A percentile compares a stretch with the other conserved stretches of the same genome.
Conservation (phyloP, 2,329 filamentous ascomycete species). For the Ustulina deusta region DNA sequence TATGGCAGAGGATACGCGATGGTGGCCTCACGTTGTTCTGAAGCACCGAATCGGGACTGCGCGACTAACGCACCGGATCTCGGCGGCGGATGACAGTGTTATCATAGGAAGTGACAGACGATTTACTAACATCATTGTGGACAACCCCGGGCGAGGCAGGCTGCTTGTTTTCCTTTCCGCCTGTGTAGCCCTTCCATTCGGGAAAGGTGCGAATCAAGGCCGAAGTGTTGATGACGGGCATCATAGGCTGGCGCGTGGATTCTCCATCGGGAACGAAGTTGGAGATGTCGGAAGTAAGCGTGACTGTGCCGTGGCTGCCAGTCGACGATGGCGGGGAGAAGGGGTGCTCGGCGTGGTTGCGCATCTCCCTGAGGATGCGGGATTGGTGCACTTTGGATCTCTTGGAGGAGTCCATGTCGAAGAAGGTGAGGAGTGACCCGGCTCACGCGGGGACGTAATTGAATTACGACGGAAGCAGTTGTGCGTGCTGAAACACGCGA, state of each 20-base stretch:
- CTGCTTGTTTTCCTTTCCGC: conserved; percentile 53
- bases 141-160: conserved; percentile 48
- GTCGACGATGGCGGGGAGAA: conserved; percentile 70
- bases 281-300: conserved; percentile 66
- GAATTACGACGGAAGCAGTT: conserved; percentile 15
- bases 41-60: conserved; percentile 27
- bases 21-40: conserved; percentile 6
- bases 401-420: conserved; percentile 47
- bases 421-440: conserved; percentile 31
- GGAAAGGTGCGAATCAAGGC: conserved; percentile 62
- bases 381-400: conserved; percentile 45
- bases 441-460: conserved; percentile 32
- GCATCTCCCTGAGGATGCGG: conserved; percentile 54
- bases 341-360: conserved; percentile 60
- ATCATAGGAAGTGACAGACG: conserved; percentile 12
- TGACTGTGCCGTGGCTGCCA: conserved; percentile 68
- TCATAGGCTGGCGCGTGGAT: conserved; percentile 58
- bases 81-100: conserved; percentile 27
- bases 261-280: conserved; percentile 66
- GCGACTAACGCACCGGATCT: conserved; percentile 35
- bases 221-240: conserved; percentile 50
- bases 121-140: conserved; percentile 35
- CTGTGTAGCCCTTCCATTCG: conserved; percentile 55
- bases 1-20: conserved; percentile 23
- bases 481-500: conserved; percentile 21